A percentile compares a stretch with the other conserved stretches of the same genome.
Conservation (phyloP, 2,329 filamentous ascomycete genomes). For the Xylaria multiplex region DNA sequence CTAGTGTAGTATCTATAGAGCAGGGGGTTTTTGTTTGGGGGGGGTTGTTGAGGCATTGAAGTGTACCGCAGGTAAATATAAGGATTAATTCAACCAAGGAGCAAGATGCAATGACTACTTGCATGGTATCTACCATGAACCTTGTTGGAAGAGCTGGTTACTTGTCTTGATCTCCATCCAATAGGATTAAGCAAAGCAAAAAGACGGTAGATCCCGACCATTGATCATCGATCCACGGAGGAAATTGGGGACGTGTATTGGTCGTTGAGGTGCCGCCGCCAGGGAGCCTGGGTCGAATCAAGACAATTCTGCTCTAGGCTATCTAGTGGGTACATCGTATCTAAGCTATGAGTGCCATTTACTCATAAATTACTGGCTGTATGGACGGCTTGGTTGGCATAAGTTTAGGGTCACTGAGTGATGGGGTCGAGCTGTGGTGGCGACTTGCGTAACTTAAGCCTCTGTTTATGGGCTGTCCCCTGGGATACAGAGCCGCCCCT, state of each 20-base stretch:
- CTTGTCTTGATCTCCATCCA: neutral
- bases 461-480: neutral
- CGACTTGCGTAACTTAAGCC: neutral
- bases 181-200: neutral
- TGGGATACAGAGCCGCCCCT: neutral
- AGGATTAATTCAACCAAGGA: too few relatives aligned
- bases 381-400: too few relatives aligned
- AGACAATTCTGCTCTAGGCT: neutral
- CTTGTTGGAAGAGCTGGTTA: neutral
- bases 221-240: slow-evolving; percentile 12
- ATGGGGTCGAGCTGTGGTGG: too few relatives aligned
- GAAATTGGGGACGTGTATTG: slow-evolving; percentile 8
- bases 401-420: too few relatives aligned
- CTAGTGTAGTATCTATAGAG: neutral
- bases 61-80: neutral
- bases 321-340: too few relatives aligned
- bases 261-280: neutral
- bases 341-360: too few relatives aligned
- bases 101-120: too few relatives aligned
- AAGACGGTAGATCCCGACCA: slow-evolving; percentile 6
- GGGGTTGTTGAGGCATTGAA: neutral
- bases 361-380: too few relatives aligned
- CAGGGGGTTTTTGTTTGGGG: neutral
- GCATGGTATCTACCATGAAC: neutral
- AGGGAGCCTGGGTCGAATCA: neutral